phyloP scores from a whole-genome alignment of 495 filamentous ascomycete species.

The Aspergillus panamensis region DNA sequence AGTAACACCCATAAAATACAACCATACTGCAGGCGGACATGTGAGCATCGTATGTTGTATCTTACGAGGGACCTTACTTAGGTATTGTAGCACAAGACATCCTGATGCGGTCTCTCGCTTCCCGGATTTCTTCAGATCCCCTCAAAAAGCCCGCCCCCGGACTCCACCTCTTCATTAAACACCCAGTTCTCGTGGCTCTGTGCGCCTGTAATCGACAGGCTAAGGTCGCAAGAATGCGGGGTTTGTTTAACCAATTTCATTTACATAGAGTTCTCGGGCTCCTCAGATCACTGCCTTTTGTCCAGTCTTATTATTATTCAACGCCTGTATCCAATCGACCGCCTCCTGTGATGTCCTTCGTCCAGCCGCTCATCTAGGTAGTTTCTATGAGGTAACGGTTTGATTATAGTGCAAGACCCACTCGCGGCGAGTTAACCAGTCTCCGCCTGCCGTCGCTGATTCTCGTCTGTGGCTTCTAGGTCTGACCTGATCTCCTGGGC shows the following conservation, averaged over 20 bases:
- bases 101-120: background rate
- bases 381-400: slow-evolving; percentile 18
- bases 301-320: background rate
- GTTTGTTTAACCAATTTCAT: slow-evolving; percentile 14
- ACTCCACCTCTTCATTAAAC: background rate
- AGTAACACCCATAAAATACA: background rate
- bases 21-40: background rate
- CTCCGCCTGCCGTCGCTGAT: background rate
- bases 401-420: slow-evolving; percentile 2
- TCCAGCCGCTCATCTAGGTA: background rate
- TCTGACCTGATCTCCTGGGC: background rate
- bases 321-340: background rate
- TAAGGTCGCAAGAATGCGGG: slow-evolving; percentile 8
- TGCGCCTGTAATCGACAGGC: background rate
- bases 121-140: background rate
- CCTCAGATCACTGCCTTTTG: background rate
- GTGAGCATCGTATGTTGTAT: background rate
- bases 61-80: background rate
- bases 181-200: background rate
- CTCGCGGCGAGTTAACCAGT: background rate
- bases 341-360: background rate
- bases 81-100: background rate
- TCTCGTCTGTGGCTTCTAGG: background rate
- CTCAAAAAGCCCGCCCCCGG: background rate
- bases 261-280: background rate